Base-by-base conservation (phyloP, 176 grass and related monocot species). In the Tuctoria greenei region DNA sequence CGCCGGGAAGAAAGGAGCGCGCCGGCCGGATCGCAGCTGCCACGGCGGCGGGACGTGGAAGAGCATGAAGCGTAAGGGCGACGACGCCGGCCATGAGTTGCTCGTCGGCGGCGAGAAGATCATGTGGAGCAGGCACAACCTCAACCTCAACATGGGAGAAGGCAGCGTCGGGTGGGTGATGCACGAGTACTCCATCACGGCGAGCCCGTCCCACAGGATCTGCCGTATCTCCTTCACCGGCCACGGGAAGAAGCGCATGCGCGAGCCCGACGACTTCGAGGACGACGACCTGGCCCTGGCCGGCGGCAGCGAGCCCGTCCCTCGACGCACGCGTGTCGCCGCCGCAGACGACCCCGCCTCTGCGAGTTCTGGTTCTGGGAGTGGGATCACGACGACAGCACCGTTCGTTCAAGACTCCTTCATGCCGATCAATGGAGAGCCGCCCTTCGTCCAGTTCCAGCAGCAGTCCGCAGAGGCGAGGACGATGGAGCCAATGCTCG, bases 151-250 rank as follows among this genome's bases (percentile, higher is more conserved):
- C 40, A 0, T 1, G 2, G 44, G 21, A 4, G 8, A 25, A 14
- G 79, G 57, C 51, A 80, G 64, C 73, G 25, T 25, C 4, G 81
- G 81, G 11, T 83, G 81, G 72, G 81, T 83, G 39, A 83, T 83
- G 81, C 51, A 60, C n/a, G 81, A 83, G 41, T 69, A 61, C 42
- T 17, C 54, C 35, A 0, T 77, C 39, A 7, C 28, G 21, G 14
- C 46, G 3, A 13, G 43, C 65, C 23, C 55, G n/a, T n/a, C n/a
- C n/a, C n/a, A n/a, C n/a, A n/a, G n/a, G n/a, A n/a, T n/a, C n/a
- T n/a, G n/a, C n/a, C n/a, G n/a, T n/a, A n/a, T n/a, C n/a, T n/a
- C n/a, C n/a, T n/a, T n/a, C n/a, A n/a, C n/a, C n/a, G n/a, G 72
- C 6, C 42, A 83, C 7, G 63, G 81, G 28, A 6, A 62, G 64